These are phyloP conservation scores for Nicotiana tomentosiformis DNA, from an alignment of 257 asterid species.

Conservation along the genomic window DNA sequence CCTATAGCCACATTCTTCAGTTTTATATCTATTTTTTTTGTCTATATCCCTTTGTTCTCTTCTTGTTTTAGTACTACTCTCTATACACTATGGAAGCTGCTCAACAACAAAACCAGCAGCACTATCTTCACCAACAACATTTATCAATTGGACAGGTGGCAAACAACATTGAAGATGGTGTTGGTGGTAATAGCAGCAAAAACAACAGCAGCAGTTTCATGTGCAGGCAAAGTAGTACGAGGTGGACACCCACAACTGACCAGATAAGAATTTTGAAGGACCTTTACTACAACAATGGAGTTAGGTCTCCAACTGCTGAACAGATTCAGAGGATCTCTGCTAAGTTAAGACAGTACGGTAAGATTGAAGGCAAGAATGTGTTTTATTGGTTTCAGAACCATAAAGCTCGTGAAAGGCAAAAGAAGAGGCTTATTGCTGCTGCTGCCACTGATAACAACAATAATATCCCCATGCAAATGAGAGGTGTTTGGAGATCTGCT, in stretches of 20 bases:
- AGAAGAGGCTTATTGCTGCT: constrained; percentile 62
- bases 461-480: constrained; percentile 16
- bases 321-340: constrained; percentile 94
- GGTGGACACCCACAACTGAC: constrained; percentile 96
- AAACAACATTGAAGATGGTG: constrained; percentile 20
- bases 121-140: constrained; percentile 15
- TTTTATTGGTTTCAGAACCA: constrained; percentile 99
- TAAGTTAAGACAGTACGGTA: constrained; percentile 83
- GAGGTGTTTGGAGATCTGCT: constrained; percentile 14
- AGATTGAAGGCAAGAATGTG: constrained; percentile 95
- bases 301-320: constrained; percentile 87
- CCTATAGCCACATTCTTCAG: background rate
- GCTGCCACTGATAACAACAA: background rate
- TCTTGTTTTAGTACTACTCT: constrained; percentile 4
- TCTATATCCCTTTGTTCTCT: constrained; percentile 6
- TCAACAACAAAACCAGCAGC: constrained; percentile 21
- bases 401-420: constrained; percentile 97
- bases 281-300: constrained; percentile 94
- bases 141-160: background rate
- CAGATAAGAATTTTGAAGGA: constrained; percentile 91
- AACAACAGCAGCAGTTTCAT: constrained; percentile 16
- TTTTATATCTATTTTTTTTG: background rate
- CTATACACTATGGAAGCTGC: constrained; percentile 33
- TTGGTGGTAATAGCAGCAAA: constrained; percentile 11
- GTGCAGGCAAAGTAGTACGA: constrained; percentile 82